Base-by-base conservation (phyloP, 352 stramenopile genomes). In the Globisporangium carolinianum region DNA sequence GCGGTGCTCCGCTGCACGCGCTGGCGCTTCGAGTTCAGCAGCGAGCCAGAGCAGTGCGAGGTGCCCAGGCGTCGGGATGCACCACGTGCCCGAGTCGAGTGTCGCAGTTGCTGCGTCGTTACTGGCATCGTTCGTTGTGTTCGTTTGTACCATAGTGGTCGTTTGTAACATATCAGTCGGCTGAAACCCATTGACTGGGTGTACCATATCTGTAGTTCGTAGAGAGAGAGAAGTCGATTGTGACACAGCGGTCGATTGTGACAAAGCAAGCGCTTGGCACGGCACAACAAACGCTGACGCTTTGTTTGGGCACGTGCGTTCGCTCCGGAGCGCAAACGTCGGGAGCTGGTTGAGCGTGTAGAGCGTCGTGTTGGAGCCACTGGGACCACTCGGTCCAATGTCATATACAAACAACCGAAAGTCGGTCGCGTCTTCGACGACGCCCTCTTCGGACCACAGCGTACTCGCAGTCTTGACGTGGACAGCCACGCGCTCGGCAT, bases 341-440 rank as follows among this genome's bases (percentile, higher is more conserved):
- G 63, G 49, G 3, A 65, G 53, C 53, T 86, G 73, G 57, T 79
- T 73, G 51, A 86, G 82, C 18, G 70, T 81, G 61, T 76, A 80
- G 17, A 79, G 51, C 46, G 60, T 49, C 11, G 58, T 58, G 36
- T 41, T 10, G 4, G 53, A 48, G 45, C 45, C 41, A 32, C 24
- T 50, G 9, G 51, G 37, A 37, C 11, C 52, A n/a, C 50, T 61
- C 36, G 6, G 37, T 6, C 46, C 36, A 5, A 10, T 60, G 41
- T 60, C 58, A 46, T 77, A 63, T n/a, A 66, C 66, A 52, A 66
- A 81, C 11, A 86, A 41, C 47, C 46, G 68, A 46, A 82, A 71
- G 53, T 81, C 57, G 5, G 65, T 69, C 1, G 64, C 65, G 0
- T 10, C 55, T 37, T 62, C 35, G 10, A 79, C 45, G 5, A 55